A percentile compares a stretch with the other conserved stretches of the same genome.
Evolutionary conservation across 164 flowering plant species (phyloP).

Genomic region (Aristolochia contorta): DNA sequence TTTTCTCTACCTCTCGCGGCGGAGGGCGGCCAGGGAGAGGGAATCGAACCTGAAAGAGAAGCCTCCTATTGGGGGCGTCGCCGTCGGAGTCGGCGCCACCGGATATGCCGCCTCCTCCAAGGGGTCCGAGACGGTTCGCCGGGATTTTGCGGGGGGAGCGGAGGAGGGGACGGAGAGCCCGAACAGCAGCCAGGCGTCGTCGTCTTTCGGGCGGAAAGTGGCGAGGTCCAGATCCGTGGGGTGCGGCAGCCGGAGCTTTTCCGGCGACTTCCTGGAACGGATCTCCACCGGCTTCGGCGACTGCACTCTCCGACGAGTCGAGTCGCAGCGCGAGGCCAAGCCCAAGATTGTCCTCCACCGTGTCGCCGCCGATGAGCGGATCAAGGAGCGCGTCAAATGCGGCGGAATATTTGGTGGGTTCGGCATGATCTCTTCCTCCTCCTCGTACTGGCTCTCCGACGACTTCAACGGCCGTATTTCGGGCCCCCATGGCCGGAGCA

Average conservation of each 20-base stretch:
- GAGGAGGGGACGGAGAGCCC: constrained; percentile 33
- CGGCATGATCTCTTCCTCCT: constrained; percentile 47
- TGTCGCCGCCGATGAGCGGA: constrained; percentile 19
- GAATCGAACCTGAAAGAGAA: neutral
- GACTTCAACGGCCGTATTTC: constrained; percentile 4
- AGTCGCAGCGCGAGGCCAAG: constrained; percentile 80
- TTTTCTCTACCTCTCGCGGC: constrained; percentile 37
- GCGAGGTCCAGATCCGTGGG: constrained; percentile 96
- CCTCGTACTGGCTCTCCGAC: constrained; percentile 39
- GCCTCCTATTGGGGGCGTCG: constrained; percentile 2
- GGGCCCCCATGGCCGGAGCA: constrained; percentile 39
- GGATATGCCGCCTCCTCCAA: neutral
- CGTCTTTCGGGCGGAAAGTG: constrained; percentile 68
- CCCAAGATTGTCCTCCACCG: constrained; percentile 17
- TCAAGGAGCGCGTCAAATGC: constrained; percentile 65
- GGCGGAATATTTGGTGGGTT: constrained; percentile 92
- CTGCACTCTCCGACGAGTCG: constrained; percentile 78
- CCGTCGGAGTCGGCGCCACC: neutral
- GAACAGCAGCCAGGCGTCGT: constrained; percentile 21
- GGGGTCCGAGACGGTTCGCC: constrained; percentile 1
- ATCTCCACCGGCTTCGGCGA: constrained; percentile 89
- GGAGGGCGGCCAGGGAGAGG: neutral
- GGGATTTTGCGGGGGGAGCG: neutral
- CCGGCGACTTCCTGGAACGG: constrained; percentile 84
- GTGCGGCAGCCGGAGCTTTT: constrained; percentile 92